Percentiles rank a stretch among this genome's conserved stretches.
Evolutionary conservation across 2,329 filamentous ascomycete genomes (phyloP).

Genomic region (Aspergillus candidus): DNA sequence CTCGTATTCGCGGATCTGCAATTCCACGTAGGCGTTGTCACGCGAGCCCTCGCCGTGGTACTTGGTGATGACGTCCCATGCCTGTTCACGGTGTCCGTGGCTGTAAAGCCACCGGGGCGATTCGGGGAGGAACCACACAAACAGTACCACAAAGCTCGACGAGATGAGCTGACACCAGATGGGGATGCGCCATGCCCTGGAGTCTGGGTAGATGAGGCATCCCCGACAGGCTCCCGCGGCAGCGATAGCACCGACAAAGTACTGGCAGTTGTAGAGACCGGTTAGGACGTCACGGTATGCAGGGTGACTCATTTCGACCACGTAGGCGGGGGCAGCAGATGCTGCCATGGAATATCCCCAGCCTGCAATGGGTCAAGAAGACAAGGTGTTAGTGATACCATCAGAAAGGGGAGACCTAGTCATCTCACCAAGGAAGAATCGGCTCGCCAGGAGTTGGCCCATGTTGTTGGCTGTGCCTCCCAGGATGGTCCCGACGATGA

Average conservation of each 20-base stretch:
- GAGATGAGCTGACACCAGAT: constrained; percentile 48
- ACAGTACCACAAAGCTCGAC: constrained; percentile 41
- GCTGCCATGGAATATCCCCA: constrained; percentile 56
- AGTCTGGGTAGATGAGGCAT: constrained; percentile 29
- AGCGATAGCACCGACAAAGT: constrained; percentile 48
- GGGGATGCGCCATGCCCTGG: constrained; percentile 54
- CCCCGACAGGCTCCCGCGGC: constrained; percentile 52
- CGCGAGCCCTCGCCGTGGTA: constrained; percentile 49
- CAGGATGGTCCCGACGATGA: constrained; percentile 48
- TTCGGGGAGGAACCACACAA: constrained; percentile 53
- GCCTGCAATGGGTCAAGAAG: no score
- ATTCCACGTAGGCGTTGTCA: constrained; percentile 25
- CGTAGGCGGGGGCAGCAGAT: constrained; percentile 57
- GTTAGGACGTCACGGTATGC: constrained; percentile 57
- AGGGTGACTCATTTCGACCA: constrained; percentile 58
- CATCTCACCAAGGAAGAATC: constrained; percentile 45
- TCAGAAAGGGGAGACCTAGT: no score
- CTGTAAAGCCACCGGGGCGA: constrained; percentile 58
- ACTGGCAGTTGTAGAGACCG: constrained; percentile 51
- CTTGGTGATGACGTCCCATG: constrained; percentile 50
- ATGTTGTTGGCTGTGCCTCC: constrained; percentile 37
- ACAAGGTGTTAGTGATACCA: no score
- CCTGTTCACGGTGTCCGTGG: constrained; percentile 53
- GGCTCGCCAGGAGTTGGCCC: constrained; percentile 49
- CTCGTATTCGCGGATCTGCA: constrained; percentile 31